phyloP scores from a whole-genome alignment of 2,329 filamentous ascomycete species.

The Fusarium metavorans region DNA sequence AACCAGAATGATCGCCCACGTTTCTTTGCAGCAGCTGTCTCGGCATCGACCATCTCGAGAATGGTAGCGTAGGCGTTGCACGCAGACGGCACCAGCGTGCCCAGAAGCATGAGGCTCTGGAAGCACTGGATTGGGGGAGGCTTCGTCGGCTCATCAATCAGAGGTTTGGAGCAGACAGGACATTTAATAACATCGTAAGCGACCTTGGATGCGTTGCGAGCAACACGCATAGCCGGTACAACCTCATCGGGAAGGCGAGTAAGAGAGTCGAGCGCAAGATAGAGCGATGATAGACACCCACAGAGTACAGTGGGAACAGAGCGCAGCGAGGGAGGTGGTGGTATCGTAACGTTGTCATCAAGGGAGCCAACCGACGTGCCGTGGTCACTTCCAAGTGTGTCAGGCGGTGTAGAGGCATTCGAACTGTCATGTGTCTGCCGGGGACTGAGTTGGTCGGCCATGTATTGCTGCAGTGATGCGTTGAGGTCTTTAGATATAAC shows the following conservation, averaged over 20 bases:
- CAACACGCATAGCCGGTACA: constrained; percentile 59
- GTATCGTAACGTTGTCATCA: constrained; percentile 16
- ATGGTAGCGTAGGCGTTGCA: constrained; percentile 69
- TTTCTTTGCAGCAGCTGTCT: constrained; percentile 58
- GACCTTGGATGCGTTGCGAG: constrained; percentile 60
- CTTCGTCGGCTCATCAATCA: constrained; percentile 49
- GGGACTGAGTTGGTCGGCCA: constrained; percentile 36
- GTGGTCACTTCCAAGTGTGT: constrained; percentile 35
- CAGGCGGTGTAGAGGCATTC: constrained; percentile 34
- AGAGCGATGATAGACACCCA: constrained; percentile 62
- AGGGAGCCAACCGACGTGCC: constrained; percentile 36
- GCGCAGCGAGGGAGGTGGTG: constrained; percentile 27
- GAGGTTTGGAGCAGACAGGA: constrained; percentile 58
- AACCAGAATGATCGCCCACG: constrained; percentile 59
- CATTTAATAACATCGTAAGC: constrained; percentile 67
- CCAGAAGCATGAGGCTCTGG: constrained; percentile 71
- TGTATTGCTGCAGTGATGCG: constrained; percentile 43
- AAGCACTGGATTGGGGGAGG: constrained; percentile 61
- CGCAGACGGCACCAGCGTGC: constrained; percentile 67
- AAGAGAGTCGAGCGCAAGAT: constrained; percentile 63
- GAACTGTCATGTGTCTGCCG: constrained; percentile 25
- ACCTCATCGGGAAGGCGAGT: constrained; percentile 60
- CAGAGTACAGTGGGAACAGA: constrained; percentile 53
- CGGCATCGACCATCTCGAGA: constrained; percentile 66
- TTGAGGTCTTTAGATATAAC: constrained; percentile 47